Evolutionary conservation across 805 yeast species (phyloP), one percentile per base, ranked within the genome.

Genomic region (Ogataea trehaloabstinens): DNA sequence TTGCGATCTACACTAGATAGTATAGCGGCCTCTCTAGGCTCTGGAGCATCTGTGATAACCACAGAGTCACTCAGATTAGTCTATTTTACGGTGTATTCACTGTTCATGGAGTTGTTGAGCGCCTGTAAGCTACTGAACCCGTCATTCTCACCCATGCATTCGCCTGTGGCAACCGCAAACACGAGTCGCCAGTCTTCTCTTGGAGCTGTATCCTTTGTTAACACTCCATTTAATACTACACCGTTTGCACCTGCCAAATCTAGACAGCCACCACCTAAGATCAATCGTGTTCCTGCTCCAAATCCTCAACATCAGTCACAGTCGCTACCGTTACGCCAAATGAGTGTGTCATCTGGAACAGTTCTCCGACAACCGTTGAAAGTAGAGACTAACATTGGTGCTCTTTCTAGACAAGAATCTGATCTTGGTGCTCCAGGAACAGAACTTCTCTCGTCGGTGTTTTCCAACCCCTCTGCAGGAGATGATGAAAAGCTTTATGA

Each of bases 401-500:
- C 42, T 4, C 34, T 46, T 18, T 11, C 42, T 12, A 46, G 62
- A 31, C 62, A 56, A 45, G 64, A 61, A 19, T 60, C 62, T 4
- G 64, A 61, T 17, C 30, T 55, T 29, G 48, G 54, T 37, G 13
- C 42, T 13, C 33, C 45, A 11, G 45, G 55, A 20, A 43, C 27
- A 16, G 33, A 30, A 19, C 19, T 16, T 10, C 16, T 30, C 7
- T 30, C 33, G 33, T 8, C 33, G 15, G 12, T 30, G 7, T 30
- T 17, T 22, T 17, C 33, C 11, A 30, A 30, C 33, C 21, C 46
- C 13, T 25, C 41, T 8, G n/a, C 42, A 1, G 41, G 46, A n/a
- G 61, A 56, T 24, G 59, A 60, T 40, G 60, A 53, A 6, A 54
- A 54, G 31, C 40, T 61, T 28, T 56, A 41, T 35, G 64, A 59